Evolutionary conservation across 208 protist species (phyloP).

Genomic region (Trypanosoma boissoni): DNA sequence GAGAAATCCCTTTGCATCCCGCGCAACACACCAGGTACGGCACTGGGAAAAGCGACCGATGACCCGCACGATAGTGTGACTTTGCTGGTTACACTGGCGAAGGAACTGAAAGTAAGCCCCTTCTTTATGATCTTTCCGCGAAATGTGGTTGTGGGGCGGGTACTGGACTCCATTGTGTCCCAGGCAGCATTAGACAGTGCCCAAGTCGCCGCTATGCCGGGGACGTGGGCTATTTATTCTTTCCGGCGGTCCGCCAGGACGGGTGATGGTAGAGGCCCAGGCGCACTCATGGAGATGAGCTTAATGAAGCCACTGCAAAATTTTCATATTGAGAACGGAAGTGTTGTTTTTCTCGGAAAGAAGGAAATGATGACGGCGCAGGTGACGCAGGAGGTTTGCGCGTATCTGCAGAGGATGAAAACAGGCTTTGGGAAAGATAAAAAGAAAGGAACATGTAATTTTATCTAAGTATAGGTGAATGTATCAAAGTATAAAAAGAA

Average conservation of each 20-base stretch:
- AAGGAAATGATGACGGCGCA: not conserved
- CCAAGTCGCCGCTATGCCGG: conserved; percentile 22
- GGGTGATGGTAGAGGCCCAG: not conserved
- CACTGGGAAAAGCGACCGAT: conserved; percentile 62
- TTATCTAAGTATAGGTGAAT: too few relatives aligned
- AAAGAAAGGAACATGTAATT: too few relatives aligned
- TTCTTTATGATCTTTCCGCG: conserved; percentile 76
- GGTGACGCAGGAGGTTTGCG: not conserved
- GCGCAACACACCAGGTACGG: conserved; percentile 51
- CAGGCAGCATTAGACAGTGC: conserved; percentile 41
- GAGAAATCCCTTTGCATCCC: conserved; percentile 37
- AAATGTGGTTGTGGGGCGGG: conserved; percentile 45
- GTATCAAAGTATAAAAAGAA: too few relatives aligned
- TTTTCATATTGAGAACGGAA: not conserved
- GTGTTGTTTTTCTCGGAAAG: not conserved
- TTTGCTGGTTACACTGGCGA: conserved; percentile 50
- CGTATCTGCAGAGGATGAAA: not conserved
- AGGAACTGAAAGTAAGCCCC: conserved; percentile 40
- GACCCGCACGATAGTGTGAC: conserved; percentile 47
- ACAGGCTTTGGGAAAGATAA: too few relatives aligned
- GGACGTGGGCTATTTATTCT: conserved; percentile 27
- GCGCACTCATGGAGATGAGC: not conserved
- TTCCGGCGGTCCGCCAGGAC: not conserved
- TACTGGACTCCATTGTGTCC: conserved; percentile 63
- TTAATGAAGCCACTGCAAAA: not conserved